phyloP scores from a whole-genome alignment of 1,284 basidiomycete species.

The Sanghuangporus weigelae region DNA sequence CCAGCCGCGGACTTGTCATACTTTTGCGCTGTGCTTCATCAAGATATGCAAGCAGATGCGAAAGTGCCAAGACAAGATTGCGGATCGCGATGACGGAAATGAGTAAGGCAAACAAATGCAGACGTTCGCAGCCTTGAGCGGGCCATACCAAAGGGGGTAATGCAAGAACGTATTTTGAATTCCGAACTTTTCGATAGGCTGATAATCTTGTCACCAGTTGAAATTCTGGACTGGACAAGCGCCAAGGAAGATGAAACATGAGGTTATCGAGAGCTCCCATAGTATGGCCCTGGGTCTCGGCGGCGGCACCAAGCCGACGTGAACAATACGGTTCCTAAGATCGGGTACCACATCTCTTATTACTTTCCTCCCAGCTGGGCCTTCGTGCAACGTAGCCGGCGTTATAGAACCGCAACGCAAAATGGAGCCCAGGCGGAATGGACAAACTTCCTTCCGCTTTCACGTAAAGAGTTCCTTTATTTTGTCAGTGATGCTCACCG shows the following conservation, averaged over 20 bases:
- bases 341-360: neutral
- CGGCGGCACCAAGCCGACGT: neutral
- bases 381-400: neutral
- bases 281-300: neutral
- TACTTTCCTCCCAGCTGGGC: conserved; percentile 1
- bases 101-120: neutral
- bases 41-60: neutral
- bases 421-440: neutral
- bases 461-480: neutral
- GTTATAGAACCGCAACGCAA: neutral
- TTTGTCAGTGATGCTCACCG: neutral
- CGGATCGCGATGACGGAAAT: neutral
- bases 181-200: neutral
- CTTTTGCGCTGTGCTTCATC: neutral
- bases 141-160: neutral
- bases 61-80: neutral
- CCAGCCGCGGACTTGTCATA: neutral
- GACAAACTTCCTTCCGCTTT: neutral
- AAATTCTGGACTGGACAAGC: neutral
- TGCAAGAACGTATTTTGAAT: neutral
- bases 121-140: neutral
- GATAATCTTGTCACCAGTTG: neutral
- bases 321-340: neutral
- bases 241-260: neutral
- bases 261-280: neutral